Evolutionary conservation across 495 filamentous ascomycete genomes (phyloP), one percentile per base, ranked within the genome.

Genomic region (Penicillium dipodomyicola): DNA sequence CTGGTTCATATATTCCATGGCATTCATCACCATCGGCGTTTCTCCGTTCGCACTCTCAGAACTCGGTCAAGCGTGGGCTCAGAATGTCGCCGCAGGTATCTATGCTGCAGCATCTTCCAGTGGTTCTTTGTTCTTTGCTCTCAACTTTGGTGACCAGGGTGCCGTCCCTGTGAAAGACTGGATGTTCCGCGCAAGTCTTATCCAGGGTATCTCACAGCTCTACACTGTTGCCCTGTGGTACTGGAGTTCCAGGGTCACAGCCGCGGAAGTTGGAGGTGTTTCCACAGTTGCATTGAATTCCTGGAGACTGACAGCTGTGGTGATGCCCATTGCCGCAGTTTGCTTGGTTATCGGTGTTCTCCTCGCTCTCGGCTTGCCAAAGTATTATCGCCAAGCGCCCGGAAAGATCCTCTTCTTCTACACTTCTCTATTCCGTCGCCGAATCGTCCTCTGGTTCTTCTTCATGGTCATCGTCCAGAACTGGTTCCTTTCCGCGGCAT

Each of bases 121-220:
- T 53, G 85, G 84, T 35, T 80, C 79, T 5, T 68, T 88, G 51
- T 84, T 79, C 68, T 87, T 87, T 67, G 80, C 84, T 6, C 75
- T 87, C 47, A 88, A 88, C 66, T 87, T 88, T 65, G 85, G 84
- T 53, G 80, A 80, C 58, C 82, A 86, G 65, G 82, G 54, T 66
- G 63, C 68, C 35, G 65, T 59, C 27, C 83, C 85, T 6, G 75
- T 83, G 27, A 83, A 77, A 49, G 77, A 80, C 44, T 88, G 85
- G 85, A 82, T 81, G 59, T 84, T 81, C 61, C 83, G 85, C 27
- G 85, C 85, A 42, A 80, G 82, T 65, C 61, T 80, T 37, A 81
- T 87, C 54, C 82, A 86, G 65, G 85, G 85, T 15, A 80, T 82
- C 19, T 82, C 84, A 54, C 84, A 87, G 56, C 70, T 87, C 43